Conservation (phyloP, 495 filamentous ascomycete genomes). For the Penicillium diatomitis region DNA sequence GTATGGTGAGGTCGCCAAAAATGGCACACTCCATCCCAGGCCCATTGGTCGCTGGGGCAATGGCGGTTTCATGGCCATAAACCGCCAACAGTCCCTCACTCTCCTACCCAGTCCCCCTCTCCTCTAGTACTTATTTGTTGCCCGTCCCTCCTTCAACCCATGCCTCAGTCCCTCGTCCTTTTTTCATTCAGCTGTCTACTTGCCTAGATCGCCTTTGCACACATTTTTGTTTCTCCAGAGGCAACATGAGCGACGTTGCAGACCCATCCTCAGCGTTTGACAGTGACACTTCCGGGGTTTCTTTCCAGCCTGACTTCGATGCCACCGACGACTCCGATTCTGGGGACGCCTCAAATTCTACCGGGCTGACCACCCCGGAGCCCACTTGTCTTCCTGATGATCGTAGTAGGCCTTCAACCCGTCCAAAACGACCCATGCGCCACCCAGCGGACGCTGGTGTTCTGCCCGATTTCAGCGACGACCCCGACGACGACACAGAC, state of each 20-base stretch:
- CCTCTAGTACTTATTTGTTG: neutral
- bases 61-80: neutral
- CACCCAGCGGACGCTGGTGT: neutral
- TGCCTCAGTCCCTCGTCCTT: neutral
- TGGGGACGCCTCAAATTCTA: neutral
- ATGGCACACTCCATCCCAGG: neutral
- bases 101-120: neutral
- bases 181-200: neutral
- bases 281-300: neutral
- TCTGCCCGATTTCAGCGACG: conserved; percentile 11
- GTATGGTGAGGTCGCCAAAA: neutral
- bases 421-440: neutral
- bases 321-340: neutral
- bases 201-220: neutral
- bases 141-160: neutral
- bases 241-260: neutral
- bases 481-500: conserved; percentile 15
- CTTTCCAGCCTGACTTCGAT: neutral
- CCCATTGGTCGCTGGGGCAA: neutral
- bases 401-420: neutral
- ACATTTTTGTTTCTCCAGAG: neutral
- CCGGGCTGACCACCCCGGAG: neutral
- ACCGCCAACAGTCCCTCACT: neutral
- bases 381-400: neutral
- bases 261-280: neutral